Percentiles rank a stretch among this genome's conserved stretches.
These are phyloP conservation scores for Lactifluus echinatus DNA, from an alignment of 768 basidiomycete species.

Conservation along the genomic window DNA sequence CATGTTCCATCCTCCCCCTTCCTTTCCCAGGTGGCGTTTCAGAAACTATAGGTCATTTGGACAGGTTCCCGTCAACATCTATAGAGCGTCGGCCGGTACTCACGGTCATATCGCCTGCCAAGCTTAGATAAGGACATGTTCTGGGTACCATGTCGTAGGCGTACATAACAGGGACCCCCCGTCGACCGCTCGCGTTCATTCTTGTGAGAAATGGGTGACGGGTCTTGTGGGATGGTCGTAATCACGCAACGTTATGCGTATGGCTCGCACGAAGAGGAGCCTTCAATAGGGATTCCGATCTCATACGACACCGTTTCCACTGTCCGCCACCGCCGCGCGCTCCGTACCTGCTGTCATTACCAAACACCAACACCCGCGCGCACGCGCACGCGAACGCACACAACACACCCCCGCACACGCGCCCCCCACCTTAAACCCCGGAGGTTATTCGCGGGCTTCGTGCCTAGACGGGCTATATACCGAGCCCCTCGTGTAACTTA, in stretches of 20 bases:
- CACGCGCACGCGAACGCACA: background rate
- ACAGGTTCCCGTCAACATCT: background rate
- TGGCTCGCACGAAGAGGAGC: background rate
- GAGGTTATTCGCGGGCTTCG: background rate
- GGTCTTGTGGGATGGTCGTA: background rate
- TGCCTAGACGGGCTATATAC: background rate
- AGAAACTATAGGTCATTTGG: constrained; percentile 1
- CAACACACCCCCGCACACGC: too few relatives aligned
- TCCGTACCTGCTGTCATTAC: background rate
- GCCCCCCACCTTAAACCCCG: background rate
- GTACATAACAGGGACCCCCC: background rate
- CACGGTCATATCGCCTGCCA: constrained; percentile 15
- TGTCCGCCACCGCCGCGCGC: background rate
- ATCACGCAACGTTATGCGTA: background rate
- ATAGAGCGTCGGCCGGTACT: constrained; percentile 4
- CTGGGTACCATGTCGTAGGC: background rate
- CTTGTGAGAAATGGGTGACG: background rate
- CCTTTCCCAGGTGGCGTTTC: constrained; percentile 14
- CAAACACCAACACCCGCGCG: background rate
- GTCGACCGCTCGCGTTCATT: background rate
- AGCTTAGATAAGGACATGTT: background rate
- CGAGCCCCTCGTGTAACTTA: background rate
- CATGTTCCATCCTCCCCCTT: constrained; percentile 5
- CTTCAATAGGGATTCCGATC: background rate
- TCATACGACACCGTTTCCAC: background rate